phyloP scores from a whole-genome alignment of 306 rosid genomes.

The Vicia villosa region DNA sequence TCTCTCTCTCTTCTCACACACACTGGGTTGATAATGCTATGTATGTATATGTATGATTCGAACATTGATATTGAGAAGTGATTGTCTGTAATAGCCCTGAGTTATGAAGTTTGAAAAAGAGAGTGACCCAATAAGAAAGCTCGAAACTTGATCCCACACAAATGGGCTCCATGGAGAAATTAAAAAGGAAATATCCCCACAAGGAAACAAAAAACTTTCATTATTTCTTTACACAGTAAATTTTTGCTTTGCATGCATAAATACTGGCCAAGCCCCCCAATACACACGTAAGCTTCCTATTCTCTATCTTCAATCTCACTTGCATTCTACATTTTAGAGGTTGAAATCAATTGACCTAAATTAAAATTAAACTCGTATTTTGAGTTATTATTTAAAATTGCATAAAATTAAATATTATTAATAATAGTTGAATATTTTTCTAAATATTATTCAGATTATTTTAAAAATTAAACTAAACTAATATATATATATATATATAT shows the following conservation, averaged over 20 bases:
- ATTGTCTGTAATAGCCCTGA: constrained; percentile 53
- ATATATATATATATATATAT: too few relatives aligned
- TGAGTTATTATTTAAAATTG: too few relatives aligned
- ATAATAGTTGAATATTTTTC: too few relatives aligned
- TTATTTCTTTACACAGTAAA: constrained; percentile 53
- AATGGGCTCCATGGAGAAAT: constrained; percentile 76
- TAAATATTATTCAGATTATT: too few relatives aligned
- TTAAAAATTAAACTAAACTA: too few relatives aligned
- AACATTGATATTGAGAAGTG: constrained; percentile 61
- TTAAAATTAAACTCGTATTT: too few relatives aligned
- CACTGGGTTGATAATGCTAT: constrained; percentile 29
- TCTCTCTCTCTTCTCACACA: constrained; percentile 43
- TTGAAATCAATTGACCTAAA: too few relatives aligned
- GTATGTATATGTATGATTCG: constrained; percentile 35
- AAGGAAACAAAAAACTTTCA: constrained; percentile 73
- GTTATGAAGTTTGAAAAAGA: constrained; percentile 4
- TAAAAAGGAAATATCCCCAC: constrained; percentile 63
- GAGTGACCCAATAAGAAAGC: constrained; percentile 66
- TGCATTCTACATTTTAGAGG: too few relatives aligned
- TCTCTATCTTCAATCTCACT: constrained; percentile 18
- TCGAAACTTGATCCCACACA: constrained; percentile 86
- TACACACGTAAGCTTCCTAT: constrained; percentile 58
- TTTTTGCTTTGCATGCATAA: constrained; percentile 69
- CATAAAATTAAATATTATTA: too few relatives aligned
- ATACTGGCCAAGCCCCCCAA: constrained; percentile 54